Percentiles rank a stretch among this genome's conserved stretches.
phyloP scores from a whole-genome alignment of 352 stramenopile genomes.

The Blastocystis hominis region DNA sequence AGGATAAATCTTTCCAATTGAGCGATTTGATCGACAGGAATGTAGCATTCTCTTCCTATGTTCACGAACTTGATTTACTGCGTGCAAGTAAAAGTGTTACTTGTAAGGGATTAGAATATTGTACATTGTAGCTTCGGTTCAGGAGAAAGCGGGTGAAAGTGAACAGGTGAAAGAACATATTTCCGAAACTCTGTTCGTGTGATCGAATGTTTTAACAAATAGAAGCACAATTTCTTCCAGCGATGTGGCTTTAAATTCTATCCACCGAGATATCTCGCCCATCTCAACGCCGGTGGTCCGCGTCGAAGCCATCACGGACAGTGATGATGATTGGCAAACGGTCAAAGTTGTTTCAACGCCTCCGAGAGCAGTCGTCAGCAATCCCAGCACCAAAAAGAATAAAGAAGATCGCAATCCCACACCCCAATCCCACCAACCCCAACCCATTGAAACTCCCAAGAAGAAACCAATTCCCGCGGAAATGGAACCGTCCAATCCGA shows the following conservation, averaged over 20 bases:
- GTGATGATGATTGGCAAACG: background rate
- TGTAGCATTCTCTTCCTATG: background rate
- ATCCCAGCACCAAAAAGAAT: background rate
- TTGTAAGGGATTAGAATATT: background rate
- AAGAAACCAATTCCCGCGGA: too few species aligned
- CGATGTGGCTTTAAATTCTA: background rate
- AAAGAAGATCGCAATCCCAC: too few species aligned
- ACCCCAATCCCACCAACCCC: too few species aligned
- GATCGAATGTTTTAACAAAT: background rate
- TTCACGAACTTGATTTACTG: background rate
- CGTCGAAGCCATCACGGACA: background rate
- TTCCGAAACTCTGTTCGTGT: background rate
- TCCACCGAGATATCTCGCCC: background rate
- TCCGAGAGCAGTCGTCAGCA: background rate
- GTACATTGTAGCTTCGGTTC: background rate
- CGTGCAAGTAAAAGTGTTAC: too few species aligned
- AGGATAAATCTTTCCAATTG: background rate
- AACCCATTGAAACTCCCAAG: too few species aligned
- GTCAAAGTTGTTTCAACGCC: background rate
- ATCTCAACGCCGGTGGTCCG: background rate
- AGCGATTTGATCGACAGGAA: background rate
- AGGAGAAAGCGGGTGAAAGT: background rate
- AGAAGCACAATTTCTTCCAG: background rate
- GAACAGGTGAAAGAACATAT: background rate
- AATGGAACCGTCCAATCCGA: too few species aligned